These are phyloP conservation scores for Botrytis aclada DNA, from an alignment of 2,329 filamentous ascomycete genomes.

Conservation along the genomic window DNA sequence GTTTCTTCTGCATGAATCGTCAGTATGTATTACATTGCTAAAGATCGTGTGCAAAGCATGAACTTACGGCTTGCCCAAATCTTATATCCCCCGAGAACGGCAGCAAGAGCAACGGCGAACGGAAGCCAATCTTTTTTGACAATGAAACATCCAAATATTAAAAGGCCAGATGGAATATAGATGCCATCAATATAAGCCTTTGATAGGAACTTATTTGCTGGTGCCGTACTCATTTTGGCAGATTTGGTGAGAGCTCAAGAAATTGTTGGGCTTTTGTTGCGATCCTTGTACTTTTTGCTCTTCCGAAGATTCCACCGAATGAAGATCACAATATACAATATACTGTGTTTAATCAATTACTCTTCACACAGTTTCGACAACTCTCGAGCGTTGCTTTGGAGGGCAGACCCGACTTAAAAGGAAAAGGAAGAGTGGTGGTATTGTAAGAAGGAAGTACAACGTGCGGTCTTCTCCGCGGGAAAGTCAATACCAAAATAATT, in stretches of 20 bases:
- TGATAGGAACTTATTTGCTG: constrained; percentile 39
- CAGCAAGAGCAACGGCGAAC: constrained; percentile 65
- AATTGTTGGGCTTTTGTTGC: constrained; percentile 25
- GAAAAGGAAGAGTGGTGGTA: neutral
- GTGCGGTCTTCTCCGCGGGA: neutral
- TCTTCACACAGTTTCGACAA: neutral
- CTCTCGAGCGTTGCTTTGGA: neutral
- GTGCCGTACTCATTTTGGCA: constrained; percentile 15
- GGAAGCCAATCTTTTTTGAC: constrained; percentile 75
- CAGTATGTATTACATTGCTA: constrained; percentile 10
- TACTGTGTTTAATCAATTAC: neutral
- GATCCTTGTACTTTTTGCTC: neutral
- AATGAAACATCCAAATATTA: constrained; percentile 73
- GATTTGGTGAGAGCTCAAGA: constrained; percentile 18
- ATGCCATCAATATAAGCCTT: constrained; percentile 72
- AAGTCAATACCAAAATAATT: neutral
- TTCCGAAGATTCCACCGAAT: neutral
- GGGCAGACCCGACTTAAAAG: neutral
- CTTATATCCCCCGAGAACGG: constrained; percentile 67
- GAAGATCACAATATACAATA: neutral
- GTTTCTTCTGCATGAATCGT: constrained; percentile 56
- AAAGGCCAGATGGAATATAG: constrained; percentile 76
- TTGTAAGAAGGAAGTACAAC: neutral
- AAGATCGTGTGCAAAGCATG: neutral
- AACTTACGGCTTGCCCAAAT: constrained; percentile 67